These are phyloP conservation scores for Zygnema circumcarinatum DNA, from an alignment of 139 green algal species.

Conservation along the genomic window DNA sequence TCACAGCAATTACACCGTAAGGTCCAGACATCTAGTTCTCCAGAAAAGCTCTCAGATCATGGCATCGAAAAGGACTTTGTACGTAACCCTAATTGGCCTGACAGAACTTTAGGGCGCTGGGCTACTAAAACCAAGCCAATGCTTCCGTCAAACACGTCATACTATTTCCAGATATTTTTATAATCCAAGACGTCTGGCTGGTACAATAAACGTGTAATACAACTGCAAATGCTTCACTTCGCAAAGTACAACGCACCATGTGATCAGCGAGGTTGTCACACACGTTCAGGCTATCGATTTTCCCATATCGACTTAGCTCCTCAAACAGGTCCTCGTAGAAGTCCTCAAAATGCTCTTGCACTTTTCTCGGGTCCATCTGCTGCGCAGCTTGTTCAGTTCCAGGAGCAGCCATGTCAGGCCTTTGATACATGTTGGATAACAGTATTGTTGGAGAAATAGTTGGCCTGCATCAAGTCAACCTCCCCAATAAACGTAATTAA, in stretches of 20 bases:
- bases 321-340: slow-evolving; percentile 99
- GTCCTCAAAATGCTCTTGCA: slow-evolving; percentile 92
- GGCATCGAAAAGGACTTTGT: not conserved
- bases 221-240: no score
- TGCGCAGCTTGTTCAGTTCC: slow-evolving; percentile 31
- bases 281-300: slow-evolving; percentile 96
- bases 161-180: no score
- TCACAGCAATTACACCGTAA: no score
- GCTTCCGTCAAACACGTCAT: no score
- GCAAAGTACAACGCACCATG: slow-evolving; percentile 83
- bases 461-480: slow-evolving; percentile 31
- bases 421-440: slow-evolving; percentile 96
- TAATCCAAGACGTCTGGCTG: no score
- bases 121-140: no score
- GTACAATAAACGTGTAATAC: no score
- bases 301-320: slow-evolving; percentile 89
- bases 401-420: slow-evolving; percentile 79
- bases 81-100: no score
- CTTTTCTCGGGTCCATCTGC: slow-evolving; percentile 79
- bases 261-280: slow-evolving; percentile 99
- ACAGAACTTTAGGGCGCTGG: no score
- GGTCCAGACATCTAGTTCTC: no score
- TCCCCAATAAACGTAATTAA: no score
- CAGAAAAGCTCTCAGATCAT: no score
- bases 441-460: slow-evolving; percentile 54